Evolutionary conservation across 768 basidiomycete genomes (phyloP), one percentile per base, ranked within the genome.

Genomic region (Suillus spraguei): DNA sequence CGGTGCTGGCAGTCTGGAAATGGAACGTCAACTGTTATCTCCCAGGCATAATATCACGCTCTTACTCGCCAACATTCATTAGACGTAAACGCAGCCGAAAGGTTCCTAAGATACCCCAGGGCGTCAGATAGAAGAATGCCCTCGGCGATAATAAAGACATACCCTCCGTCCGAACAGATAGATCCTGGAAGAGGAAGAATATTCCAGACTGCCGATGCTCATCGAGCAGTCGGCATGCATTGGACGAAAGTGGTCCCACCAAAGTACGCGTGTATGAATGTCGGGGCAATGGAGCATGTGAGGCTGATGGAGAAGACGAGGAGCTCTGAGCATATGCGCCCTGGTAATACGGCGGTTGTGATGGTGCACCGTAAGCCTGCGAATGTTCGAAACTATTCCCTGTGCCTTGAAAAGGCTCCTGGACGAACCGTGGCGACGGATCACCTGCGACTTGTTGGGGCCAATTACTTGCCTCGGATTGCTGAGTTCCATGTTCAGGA

Each of bases 161-260:
- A 90, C 92, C 93, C 85, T 98, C 96, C 22, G 93, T 96, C 63
- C 96, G 86, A 55, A 98, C 91, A 53, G 93, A 95, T 60, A 98
- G 78, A 78, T 97, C 96, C 74, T 95, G 94, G 78, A 96, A 94
- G 65, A 97, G 87, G 80, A 97, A 98, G 77, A 94, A 98, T 66
- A 97, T 90, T 8, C 95, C 96, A 59, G 86, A 83, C 65, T 89
- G 87, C 65, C 91, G 89, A 74, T 95, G 87, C 71, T 94, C 92
- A 72, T 97, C 95, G 62, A 87, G 78, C 59, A 97, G 81, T 58
- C 90, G 87, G 74, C 90, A 91, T 17, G 94, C 95, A 72, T 93
- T 92, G 36, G 94, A 87, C 20, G 90, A 90, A 17, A 97, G 82
- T 1, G 94, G 92, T 10, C 96, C 96, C 63, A 97, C 93, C 8